A percentile compares a stretch with the other conserved stretches of the same genome.
Evolutionary conservation across 371 early-diverging fungal genomes (phyloP).

Genomic region (Coemansia sp.): DNA sequence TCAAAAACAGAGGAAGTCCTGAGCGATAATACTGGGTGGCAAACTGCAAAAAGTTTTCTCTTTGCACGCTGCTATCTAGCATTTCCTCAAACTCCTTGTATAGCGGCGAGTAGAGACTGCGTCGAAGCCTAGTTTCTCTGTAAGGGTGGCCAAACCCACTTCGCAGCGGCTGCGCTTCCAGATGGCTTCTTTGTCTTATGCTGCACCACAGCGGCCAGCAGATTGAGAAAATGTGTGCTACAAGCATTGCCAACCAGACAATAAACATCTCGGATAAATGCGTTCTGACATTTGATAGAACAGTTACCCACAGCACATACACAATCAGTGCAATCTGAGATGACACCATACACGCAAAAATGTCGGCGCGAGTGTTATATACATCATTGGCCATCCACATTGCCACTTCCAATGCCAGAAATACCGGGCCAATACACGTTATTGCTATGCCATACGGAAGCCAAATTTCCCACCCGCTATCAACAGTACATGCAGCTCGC

Average conservation of each 20-base stretch:
- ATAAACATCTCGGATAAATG: conserved; percentile 28
- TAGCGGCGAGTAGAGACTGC: conserved; percentile 29
- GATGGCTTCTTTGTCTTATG: neutral
- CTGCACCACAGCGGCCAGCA: conserved; percentile 24
- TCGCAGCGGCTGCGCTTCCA: conserved; percentile 5
- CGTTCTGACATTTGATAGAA: conserved; percentile 1
- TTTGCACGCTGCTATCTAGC: conserved; percentile 14
- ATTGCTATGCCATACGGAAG: conserved; percentile 26
- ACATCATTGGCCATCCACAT: conserved; percentile 22
- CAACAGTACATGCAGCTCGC: conserved; percentile 12
- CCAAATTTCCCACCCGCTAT: conserved; percentile 36
- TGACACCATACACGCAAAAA: conserved; percentile 15
- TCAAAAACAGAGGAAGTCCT: conserved; percentile 27
- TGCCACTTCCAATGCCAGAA: conserved; percentile 13
- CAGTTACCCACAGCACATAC: conserved; percentile 28
- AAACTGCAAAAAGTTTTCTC: conserved; percentile 22
- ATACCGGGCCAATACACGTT: conserved; percentile 9
- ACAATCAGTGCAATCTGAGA: conserved; percentile 22
- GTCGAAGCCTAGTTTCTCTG: conserved; percentile 18
- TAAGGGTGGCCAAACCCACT: conserved; percentile 15
- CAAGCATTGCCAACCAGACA: conserved; percentile 23
- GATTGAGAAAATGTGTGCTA: conserved; percentile 21
- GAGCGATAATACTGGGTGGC: conserved; percentile 23
- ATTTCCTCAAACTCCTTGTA: conserved; percentile 20
- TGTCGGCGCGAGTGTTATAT: conserved; percentile 16